Evolutionary conservation across 805 yeast genomes (phyloP), one percentile per base, ranked within the genome.

Genomic region (Saccharomycopsis microspora): DNA sequence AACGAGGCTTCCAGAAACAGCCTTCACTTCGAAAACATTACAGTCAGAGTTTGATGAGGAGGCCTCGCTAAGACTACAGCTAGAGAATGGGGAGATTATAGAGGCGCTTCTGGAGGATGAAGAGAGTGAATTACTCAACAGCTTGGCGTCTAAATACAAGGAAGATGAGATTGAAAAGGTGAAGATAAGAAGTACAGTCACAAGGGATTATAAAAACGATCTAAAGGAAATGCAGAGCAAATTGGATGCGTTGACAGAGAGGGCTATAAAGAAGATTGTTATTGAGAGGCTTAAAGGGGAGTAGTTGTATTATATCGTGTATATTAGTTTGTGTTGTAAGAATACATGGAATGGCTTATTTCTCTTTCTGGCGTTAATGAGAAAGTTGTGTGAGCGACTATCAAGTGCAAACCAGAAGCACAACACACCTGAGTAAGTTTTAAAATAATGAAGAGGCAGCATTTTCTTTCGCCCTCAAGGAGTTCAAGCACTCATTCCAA

Each of bases 1-100:
- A 33, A 45, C 42, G 4, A 40, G 34, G 10, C 30, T 41, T 3
- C 48, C 48, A 4, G 32, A 33, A 5, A 45, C 32, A 28, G 43
- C 48, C 31, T 45, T 45, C 19, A 11, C n/a, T 38, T 19, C 47
- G 7, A 6, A 11, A 28, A 39, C 33, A 32, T 40, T 31, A 5
- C 32, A 7, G 11, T 44, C 32, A 32, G 41, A 33, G 19, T 19
- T 19, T 19, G 19, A 19, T 19, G 19, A 19, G 19, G 19, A 19
- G 19, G 19, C 2, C 19, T 19, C 19, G 19, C 19, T 19, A 19
- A 19, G 19, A 19, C 19, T 19, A 19, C 19, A 19, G 19, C 6
- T 44, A 7, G 42, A 28, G 5, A 30, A n/a, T 29, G 41, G 39
- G n/a, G 39, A 39, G 11, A 19, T 11, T 9, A n/a, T 44, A 29